Conservation (phyloP, 768 basidiomycete genomes). For the Cystobasidium onofrii region DNA sequence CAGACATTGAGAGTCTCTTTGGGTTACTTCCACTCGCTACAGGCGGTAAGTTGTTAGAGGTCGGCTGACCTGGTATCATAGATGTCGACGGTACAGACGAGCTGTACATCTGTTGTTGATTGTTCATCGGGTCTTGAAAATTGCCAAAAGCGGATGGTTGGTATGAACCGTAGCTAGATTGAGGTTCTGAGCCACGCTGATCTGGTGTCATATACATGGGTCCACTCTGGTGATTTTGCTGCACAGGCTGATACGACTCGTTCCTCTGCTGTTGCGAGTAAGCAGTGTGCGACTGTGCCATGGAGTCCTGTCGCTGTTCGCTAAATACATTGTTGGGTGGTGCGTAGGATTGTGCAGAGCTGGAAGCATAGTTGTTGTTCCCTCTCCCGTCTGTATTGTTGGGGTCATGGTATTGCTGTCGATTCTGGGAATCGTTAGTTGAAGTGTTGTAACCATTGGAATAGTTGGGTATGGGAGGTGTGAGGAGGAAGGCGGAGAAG, state of each 20-base stretch:
- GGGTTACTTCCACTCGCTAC: constrained; percentile 3
- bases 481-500: constrained; percentile 29
- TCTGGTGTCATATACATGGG: neutral
- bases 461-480: constrained; percentile 23
- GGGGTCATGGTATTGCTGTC: neutral
- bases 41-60: neutral
- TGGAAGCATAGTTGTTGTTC: neutral
- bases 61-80: neutral
- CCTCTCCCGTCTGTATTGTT: neutral
- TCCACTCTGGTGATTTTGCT: neutral
- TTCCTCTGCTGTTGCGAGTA: neutral
- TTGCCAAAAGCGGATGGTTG: neutral
- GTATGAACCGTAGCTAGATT: neutral
- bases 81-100: neutral
- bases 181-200: neutral
- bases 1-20: neutral
- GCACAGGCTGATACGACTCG: neutral
- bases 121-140: neutral
- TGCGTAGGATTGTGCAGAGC: neutral
- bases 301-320: neutral
- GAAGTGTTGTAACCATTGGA: neutral
- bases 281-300: neutral
- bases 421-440: neutral
- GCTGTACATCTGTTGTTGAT: neutral
- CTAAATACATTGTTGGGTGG: neutral